Evolutionary conservation across 768 basidiomycete species (phyloP), one percentile per base, ranked within the genome.

Genomic region (Pleurotus tuoliensis): DNA sequence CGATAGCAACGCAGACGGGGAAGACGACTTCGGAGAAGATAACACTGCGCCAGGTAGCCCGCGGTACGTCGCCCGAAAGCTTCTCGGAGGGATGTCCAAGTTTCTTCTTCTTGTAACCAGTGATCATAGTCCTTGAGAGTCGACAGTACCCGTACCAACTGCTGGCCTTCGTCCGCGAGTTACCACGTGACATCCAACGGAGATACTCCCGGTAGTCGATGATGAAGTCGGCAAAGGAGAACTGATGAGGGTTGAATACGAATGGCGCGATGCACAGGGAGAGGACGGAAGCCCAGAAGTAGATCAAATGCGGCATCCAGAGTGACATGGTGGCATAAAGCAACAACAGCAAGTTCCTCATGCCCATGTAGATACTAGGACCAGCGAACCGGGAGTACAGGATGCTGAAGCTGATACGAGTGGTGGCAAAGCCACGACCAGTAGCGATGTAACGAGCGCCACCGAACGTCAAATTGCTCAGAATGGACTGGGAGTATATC

Each of bases 121-220:
- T 98, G 63, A 98, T 97, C 84, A 92, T 90, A 7, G 97, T 99
- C 60, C 97, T 77, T 38, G 94, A 96, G 57, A 98, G 82, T 63
- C 97, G 92, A 70, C 97, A 99, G 73, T 98, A 99, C 2, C 97
- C 97, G 69, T 98, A 96, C 97, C 97, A 99, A 61, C 92, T 95
- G 74, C 96, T 98, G 49, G 92, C 90, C 68, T 98, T 96, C 13
- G 92, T 89, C 64, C 94, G 80, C 47, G 97, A 97, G 73, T 98
- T 99, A 56, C 97, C 97, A 56, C 97, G 85, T 8, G 93, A 97
- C 95, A 99, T 98, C 97, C 97, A 99, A 47, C 97, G 87, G 47
- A 99, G 72, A 79, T 95, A 98, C 69, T 99, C 97, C 56, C 97
- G 88, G 71, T 98, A 98, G 73, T 99, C 97, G 69, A 98, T 94